phyloP scores from a whole-genome alignment of 2,329 filamentous ascomycete genomes.

The Monosporascus sp. region DNA sequence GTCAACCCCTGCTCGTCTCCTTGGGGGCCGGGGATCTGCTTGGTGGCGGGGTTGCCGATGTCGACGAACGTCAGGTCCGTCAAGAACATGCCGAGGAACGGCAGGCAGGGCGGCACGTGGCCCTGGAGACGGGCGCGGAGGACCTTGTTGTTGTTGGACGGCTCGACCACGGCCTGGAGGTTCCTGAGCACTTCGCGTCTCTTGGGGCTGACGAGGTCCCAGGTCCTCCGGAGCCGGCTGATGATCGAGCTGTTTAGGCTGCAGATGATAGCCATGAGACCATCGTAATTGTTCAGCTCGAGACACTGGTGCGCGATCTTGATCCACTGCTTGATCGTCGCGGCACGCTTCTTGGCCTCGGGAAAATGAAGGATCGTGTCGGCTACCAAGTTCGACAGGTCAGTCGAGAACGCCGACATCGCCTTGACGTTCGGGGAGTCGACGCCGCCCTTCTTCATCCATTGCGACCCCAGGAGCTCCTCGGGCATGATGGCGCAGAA shows the following conservation, averaged over 20 bases:
- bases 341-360: slow-evolving; percentile 89
- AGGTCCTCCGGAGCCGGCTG: slow-evolving; percentile 79
- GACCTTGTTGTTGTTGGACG: slow-evolving; percentile 84
- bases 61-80: slow-evolving; percentile 96
- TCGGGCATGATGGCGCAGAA: slow-evolving; percentile 91
- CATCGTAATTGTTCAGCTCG: slow-evolving; percentile 92
- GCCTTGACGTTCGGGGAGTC: slow-evolving; percentile 85
- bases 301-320: slow-evolving; percentile 85
- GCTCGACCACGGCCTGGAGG: slow-evolving; percentile 80
- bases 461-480: slow-evolving; percentile 85
- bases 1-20: slow-evolving; percentile 61
- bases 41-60: slow-evolving; percentile 83
- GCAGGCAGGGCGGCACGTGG: slow-evolving; percentile 85
- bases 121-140: slow-evolving; percentile 78
- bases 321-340: slow-evolving; percentile 95
- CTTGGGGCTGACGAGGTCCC: slow-evolving; percentile 82
- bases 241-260: slow-evolving; percentile 90
- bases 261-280: slow-evolving; percentile 94
- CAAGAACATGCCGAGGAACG: slow-evolving; percentile 92
- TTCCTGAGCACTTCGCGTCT: slow-evolving; percentile 74
- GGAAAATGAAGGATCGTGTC: slow-evolving; percentile 84
- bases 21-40: slow-evolving; percentile 58
- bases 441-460: slow-evolving; percentile 81
- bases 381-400: slow-evolving; percentile 85
- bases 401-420: slow-evolving; percentile 89